These are phyloP conservation scores for Cyberlindnera meyerae DNA, from an alignment of 805 yeast genomes.

Conservation along the genomic window DNA sequence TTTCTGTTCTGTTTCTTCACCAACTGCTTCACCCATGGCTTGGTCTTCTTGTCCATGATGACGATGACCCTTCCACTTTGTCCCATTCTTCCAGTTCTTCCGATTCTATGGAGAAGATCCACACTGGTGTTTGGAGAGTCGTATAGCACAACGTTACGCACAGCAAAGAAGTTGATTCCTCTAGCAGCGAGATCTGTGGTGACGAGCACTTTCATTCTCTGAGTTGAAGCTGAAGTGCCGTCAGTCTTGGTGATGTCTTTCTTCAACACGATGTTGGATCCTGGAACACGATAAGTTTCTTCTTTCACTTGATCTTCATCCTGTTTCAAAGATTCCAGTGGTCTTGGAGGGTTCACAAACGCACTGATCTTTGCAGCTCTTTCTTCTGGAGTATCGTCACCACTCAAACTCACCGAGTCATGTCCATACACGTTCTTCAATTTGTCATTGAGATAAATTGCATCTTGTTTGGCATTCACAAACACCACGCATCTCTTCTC, in stretches of 20 bases:
- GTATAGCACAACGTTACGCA: constrained; percentile 75
- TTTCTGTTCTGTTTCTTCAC: constrained; percentile 14
- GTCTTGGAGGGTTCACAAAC: constrained; percentile 59
- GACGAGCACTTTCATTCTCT: constrained; percentile 59
- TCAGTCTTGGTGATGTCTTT: background rate
- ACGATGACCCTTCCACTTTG: constrained; percentile 84
- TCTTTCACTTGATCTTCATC: constrained; percentile 2
- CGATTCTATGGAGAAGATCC: constrained; percentile 86
- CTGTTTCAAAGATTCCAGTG: constrained; percentile 32
- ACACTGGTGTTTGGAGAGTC: constrained; percentile 83
- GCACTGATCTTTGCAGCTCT: constrained; percentile 51
- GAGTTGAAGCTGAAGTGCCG: too few relatives aligned
- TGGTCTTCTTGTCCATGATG: constrained; percentile 62
- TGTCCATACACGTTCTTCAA: constrained; percentile 48
- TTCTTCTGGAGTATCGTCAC: constrained; percentile 58
- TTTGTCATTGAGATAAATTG: constrained; percentile 50
- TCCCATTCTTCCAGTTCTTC: constrained; percentile 91
- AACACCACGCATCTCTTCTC: constrained; percentile 82
- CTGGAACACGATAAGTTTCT: constrained; percentile 25
- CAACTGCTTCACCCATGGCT: constrained; percentile 77
- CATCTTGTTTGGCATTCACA: constrained; percentile 70
- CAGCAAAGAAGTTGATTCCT: constrained; percentile 80
- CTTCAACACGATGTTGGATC: constrained; percentile 31
- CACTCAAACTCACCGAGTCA: constrained; percentile 61
- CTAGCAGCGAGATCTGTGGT: constrained; percentile 88